Evolutionary conservation across 257 asterid genomes (phyloP).

Genomic region (Eustoma russellianum): DNA sequence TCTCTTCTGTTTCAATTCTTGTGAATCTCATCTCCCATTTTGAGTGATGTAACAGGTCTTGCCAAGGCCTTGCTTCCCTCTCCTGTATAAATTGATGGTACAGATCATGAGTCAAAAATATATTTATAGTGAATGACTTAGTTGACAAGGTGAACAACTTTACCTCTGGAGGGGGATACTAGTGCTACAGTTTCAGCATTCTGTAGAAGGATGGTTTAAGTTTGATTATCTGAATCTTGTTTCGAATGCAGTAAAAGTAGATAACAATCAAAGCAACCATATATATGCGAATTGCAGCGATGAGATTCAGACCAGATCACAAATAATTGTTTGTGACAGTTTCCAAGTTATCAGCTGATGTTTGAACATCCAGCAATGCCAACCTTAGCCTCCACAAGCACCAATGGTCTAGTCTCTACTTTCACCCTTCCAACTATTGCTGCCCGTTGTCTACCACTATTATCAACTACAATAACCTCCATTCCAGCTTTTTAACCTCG

Average conservation of each 20-base stretch:
- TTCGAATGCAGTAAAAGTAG: constrained; percentile 19
- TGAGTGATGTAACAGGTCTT: constrained; percentile 61
- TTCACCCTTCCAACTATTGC: constrained; percentile 82
- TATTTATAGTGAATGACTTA: neutral
- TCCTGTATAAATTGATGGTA: constrained; percentile 14
- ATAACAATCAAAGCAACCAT: neutral
- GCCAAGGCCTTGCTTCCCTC: constrained; percentile 28
- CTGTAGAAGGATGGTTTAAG: constrained; percentile 66
- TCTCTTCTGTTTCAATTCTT: constrained; percentile 69
- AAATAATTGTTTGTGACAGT: neutral
- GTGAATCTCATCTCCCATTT: constrained; percentile 61
- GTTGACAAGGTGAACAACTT: neutral
- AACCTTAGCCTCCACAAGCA: constrained; percentile 85
- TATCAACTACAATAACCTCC: constrained; percentile 67
- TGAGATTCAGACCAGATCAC: neutral
- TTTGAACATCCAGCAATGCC: neutral
- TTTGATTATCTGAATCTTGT: constrained; percentile 34
- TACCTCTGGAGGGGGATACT: constrained; percentile 56
- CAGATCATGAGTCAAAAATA: neutral
- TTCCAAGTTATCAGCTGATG: neutral
- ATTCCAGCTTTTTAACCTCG: constrained; percentile 69
- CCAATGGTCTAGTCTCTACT: constrained; percentile 73
- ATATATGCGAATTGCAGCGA: neutral
- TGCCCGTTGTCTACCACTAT: constrained; percentile 62
- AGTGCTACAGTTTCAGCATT: constrained; percentile 85